phyloP scores from a whole-genome alignment of 305 asterid species.

The Ilex paraguariensis region DNA sequence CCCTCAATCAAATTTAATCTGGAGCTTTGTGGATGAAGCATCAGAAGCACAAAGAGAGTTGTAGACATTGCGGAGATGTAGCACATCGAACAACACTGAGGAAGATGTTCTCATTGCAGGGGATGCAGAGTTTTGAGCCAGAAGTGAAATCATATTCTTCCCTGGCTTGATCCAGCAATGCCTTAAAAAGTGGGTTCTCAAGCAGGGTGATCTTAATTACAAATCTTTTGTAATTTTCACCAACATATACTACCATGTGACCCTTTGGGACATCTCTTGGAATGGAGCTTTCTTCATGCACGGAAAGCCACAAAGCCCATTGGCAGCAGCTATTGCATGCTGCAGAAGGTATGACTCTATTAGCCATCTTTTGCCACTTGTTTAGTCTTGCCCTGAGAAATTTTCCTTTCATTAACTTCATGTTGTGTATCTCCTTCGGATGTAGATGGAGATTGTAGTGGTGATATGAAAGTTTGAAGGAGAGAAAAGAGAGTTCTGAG shows the following conservation, averaged over 20 bases:
- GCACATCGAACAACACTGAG: slow-evolving; percentile 66
- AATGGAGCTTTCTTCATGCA: slow-evolving; percentile 42
- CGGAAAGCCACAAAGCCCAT: slow-evolving; percentile 36
- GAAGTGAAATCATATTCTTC: slow-evolving; percentile 65
- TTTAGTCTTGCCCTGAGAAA: slow-evolving; percentile 44
- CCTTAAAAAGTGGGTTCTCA: slow-evolving; percentile 74
- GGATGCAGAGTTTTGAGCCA: slow-evolving; percentile 62
- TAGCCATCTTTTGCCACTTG: slow-evolving; percentile 42
- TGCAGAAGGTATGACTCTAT: slow-evolving; percentile 35
- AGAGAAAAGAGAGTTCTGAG: slow-evolving; percentile 10
- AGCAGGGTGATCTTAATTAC: slow-evolving; percentile 69
- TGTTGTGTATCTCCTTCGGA: neutral
- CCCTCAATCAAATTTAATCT: no score
- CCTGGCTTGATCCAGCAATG: slow-evolving; percentile 78
- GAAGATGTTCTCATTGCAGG: slow-evolving; percentile 74
- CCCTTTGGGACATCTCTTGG: slow-evolving; percentile 94
- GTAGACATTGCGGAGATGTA: slow-evolving; percentile 42
- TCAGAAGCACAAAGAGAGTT: slow-evolving; percentile 41
- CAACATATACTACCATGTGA: slow-evolving; percentile 82
- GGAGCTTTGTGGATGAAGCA: slow-evolving; percentile 4
- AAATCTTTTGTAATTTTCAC: slow-evolving; percentile 60
- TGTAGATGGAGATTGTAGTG: slow-evolving; percentile 3
- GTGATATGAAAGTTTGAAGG: slow-evolving; percentile 8
- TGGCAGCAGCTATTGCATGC: slow-evolving; percentile 38
- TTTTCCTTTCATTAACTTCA: slow-evolving; percentile 33